Base-by-base conservation (phyloP, 148 eudicot species). In the Suaeda aralocaspica region DNA sequence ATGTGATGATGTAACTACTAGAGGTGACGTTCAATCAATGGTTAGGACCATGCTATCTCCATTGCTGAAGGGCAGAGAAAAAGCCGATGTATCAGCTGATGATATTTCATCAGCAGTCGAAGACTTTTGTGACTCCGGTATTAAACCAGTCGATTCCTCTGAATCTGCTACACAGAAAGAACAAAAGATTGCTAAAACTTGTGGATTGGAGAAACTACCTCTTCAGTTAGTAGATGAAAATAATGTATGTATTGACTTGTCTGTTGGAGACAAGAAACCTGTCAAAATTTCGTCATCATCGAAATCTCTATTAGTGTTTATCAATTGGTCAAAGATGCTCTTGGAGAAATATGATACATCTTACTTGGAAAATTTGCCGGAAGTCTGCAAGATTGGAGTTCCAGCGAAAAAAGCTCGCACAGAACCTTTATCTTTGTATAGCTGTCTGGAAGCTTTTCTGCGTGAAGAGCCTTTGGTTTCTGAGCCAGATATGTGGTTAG, bases 391-490 rank as follows among this genome's bases (percentile, higher is more conserved):
- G 74, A 77, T 72, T 80, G 99, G 91, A 52, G 77, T 83, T 48
- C 85, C 81, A 52, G 72, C 77, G 33, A 94, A 94, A 84, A 94
- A 91, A 80, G 80, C 89, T 76, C 99, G 99, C n/a, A 73, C 75
- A 21, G 96, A 94, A 73, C 96, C 99, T 78, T 92, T 94, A 26
- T 91, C 99, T 58, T 74, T 94, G 80, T 91, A 91, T 78, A 84
- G 83, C 78, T 94, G 99, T 78, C 77, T 94, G 68, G 99, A 94
- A 81, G 92, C 96, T 72, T 94, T 94, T 83, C 82, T 94, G 48
- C 97, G 96, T 56, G 99, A 94, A 76, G 99, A 94, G 87, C 99
- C 99, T 39, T 76, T 94, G 74, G 96, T 94, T 31, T 91, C 99
- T 80, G 97, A 94, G 63, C 80, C 80, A 75, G 99, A 94, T 78